phyloP scores from a whole-genome alignment of 768 basidiomycete genomes.

The Grammothele lineata region DNA sequence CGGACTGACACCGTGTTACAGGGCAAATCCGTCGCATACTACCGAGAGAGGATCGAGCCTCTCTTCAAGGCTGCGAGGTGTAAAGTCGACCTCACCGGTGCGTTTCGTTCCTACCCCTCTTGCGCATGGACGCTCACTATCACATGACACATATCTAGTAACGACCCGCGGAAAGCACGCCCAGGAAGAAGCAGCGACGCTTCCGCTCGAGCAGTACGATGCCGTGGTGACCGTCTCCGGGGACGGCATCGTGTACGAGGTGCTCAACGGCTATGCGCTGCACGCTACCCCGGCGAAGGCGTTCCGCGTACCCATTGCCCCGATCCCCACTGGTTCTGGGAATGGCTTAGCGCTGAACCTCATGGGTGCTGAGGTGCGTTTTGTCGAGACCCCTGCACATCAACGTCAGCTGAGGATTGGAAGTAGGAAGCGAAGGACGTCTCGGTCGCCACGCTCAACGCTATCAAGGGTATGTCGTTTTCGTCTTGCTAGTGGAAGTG shows the following conservation, averaged over 20 bases:
- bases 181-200: slow-evolving; percentile 50
- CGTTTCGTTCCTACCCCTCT: slow-evolving; percentile 19
- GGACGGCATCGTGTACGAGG: slow-evolving; percentile 80
- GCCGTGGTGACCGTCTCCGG: slow-evolving; percentile 75
- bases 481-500: not conserved
- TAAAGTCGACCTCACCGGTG: slow-evolving; percentile 57
- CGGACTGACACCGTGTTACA: slow-evolving; percentile 46
- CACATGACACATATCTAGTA: slow-evolving; percentile 52
- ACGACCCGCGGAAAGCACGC: too few relatives aligned
- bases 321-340: slow-evolving; percentile 79
- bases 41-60: slow-evolving; percentile 58
- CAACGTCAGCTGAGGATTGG: too few relatives aligned
- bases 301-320: slow-evolving; percentile 65
- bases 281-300: slow-evolving; percentile 57
- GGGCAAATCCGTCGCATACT: too few relatives aligned
- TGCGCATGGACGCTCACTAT: slow-evolving; percentile 35
- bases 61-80: slow-evolving; percentile 68
- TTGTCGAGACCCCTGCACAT: too few relatives aligned
- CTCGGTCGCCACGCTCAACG: slow-evolving; percentile 64
- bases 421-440: slow-evolving; percentile 64
- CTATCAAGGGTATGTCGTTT: slow-evolving; percentile 64
- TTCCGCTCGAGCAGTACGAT: slow-evolving; percentile 56
- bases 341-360: slow-evolving; percentile 75
- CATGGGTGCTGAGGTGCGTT: slow-evolving; percentile 58
- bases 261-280: slow-evolving; percentile 76